Conservation (phyloP, 768 basidiomycete species). For the Russula virescens region DNA sequence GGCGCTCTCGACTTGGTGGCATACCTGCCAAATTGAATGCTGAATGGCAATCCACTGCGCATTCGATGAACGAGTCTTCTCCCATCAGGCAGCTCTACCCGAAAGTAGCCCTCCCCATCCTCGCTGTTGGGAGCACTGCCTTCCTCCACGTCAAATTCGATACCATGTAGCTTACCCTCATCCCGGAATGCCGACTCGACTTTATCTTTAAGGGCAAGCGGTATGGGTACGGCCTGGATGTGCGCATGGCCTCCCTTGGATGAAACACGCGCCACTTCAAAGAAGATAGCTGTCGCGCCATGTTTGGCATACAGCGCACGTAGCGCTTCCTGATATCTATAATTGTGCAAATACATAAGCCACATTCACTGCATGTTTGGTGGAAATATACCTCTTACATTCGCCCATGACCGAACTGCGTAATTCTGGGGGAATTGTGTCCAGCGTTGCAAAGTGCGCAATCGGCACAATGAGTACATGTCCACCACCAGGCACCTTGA, state of each 20-base stretch:
- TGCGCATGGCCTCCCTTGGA: slow-evolving; percentile 94
- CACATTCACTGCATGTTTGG: not conserved
- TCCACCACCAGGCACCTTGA: slow-evolving; percentile 83
- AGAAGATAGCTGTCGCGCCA: slow-evolving; percentile 63
- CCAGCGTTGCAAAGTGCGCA: slow-evolving; percentile 85
- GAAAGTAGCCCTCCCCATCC: slow-evolving; percentile 75
- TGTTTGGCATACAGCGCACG: slow-evolving; percentile 65
- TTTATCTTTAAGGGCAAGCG: slow-evolving; percentile 50
- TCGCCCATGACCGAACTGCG: slow-evolving; percentile 72
- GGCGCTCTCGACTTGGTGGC: slow-evolving; percentile 26
- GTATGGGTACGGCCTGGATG: slow-evolving; percentile 79
- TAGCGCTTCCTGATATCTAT: slow-evolving; percentile 76
- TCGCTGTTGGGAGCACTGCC: slow-evolving; percentile 54
- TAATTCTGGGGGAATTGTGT: slow-evolving; percentile 74
- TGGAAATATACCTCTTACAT: slow-evolving; percentile 54
- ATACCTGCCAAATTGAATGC: slow-evolving; percentile 91
- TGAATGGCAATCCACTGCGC: slow-evolving; percentile 71
- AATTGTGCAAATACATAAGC: not conserved
- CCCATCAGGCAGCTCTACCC: slow-evolving; percentile 85
- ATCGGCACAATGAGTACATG: slow-evolving; percentile 94
- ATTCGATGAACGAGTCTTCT: slow-evolving; percentile 82
- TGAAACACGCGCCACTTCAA: slow-evolving; percentile 81
- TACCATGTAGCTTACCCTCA: slow-evolving; percentile 60
- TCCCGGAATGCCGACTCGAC: slow-evolving; percentile 66
- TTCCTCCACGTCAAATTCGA: slow-evolving; percentile 70